Base-by-base conservation (phyloP, 306 rosid genomes). In the Cucurbita ficifolia region DNA sequence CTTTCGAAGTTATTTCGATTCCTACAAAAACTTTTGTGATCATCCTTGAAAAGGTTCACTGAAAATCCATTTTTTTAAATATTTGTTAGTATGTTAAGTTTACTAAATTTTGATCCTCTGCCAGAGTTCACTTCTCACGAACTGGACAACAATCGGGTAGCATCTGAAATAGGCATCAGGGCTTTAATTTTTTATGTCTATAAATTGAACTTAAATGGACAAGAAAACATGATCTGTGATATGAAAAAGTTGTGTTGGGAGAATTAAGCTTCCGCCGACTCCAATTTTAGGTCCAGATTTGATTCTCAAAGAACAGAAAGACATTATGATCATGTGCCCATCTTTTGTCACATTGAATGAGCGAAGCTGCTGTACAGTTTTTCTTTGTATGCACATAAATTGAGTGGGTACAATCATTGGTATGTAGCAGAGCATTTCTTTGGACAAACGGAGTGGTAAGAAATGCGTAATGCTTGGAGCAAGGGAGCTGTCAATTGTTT, bases 371-470 rank as follows among this genome's bases (percentile, higher is more conserved):
- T 38, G 33, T 42, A 10, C 42, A 39, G 8, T 68, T 24, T 46
- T 40, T 22, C 35, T 7, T 68, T 46, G 52, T 68, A 36, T 39
- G 45, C 16, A 63, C 24, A 60, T 60, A 65, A 65, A 43, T 52
- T 52, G 22, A 43, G 51, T 21, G n/a, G 72, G n/a, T 19, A 18
- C 11, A 45, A 46, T 68, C 56, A 8, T 73, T 75, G 61, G 43
- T 42, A 22, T 65, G 56, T 24, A 14, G 55, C 57, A 67, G 75
- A 67, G 75, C 59, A 45, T 76, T 29, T 33, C 64, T 42, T 56
- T 76, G 50, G 79, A 76, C 16, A 54, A 29, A 43, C 13, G 19
- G n/a, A 76, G 59, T 76, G 79, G 79, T 45, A 76, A 76, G 79
- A 76, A 76, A 45, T 76, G 70, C 52, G 14, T 58, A 54, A 68